Conservation (phyloP, 1,139 yeast species). For the Taphrina betulina region DNA sequence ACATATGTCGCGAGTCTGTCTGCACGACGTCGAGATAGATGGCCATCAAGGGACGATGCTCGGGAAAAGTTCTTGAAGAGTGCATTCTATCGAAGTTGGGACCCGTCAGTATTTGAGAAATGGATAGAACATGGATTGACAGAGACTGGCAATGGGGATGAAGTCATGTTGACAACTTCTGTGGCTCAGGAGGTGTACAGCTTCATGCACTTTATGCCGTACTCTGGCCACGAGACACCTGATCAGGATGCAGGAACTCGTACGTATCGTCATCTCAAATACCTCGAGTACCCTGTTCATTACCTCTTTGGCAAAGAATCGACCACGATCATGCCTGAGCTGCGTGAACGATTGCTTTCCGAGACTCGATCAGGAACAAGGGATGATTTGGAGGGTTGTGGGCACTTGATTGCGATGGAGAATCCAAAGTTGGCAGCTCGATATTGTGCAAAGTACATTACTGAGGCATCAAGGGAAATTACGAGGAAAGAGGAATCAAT, state of each 20-base stretch:
- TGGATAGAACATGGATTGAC: constrained; percentile 35
- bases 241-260: constrained; percentile 6
- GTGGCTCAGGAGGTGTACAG: constrained; percentile 37
- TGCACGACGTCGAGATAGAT: constrained; percentile 35
- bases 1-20: constrained; percentile 30
- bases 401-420: constrained; percentile 35
- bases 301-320: constrained; percentile 31
- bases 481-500: neutral
- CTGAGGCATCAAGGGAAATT: neutral
- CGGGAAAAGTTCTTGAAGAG: constrained; percentile 29
- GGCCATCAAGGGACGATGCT: constrained; percentile 36
- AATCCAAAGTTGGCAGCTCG: constrained; percentile 12
- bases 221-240: neutral
- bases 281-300: constrained; percentile 28
- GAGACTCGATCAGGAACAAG: constrained; percentile 17
- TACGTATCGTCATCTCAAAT: constrained; percentile 16
- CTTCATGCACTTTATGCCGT: constrained; percentile 29
- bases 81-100: constrained; percentile 35
- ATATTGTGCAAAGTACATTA: neutral
- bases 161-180: constrained; percentile 35
- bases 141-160: constrained; percentile 23
- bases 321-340: neutral
- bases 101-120: constrained; percentile 34
- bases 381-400: constrained; percentile 22
- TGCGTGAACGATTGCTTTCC: neutral